A percentile compares a stretch with the other conserved stretches of the same genome.
These are phyloP conservation scores for Saccharomycopsis oosterbeekiorum DNA, from an alignment of 805 yeast genomes.

Conservation along the genomic window DNA sequence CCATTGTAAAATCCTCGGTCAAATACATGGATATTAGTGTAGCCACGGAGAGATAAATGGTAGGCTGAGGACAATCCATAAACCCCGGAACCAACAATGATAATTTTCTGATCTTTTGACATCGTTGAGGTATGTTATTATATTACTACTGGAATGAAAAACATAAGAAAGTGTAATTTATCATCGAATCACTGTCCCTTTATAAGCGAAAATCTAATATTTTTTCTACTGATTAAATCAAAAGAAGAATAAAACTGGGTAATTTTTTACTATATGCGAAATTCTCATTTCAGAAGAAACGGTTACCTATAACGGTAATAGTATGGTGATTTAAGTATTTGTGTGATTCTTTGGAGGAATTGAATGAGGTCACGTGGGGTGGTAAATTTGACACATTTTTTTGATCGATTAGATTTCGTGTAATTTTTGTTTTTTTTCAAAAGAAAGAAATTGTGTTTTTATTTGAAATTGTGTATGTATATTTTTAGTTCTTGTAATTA, in stretches of 20 bases:
- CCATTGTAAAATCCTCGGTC: constrained; percentile 28
- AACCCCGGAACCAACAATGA: constrained; percentile 46
- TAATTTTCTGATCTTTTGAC: constrained; percentile 24
- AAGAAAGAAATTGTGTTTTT: no score
- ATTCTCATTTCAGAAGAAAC: background rate
- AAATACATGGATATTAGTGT: constrained; percentile 28
- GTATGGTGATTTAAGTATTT: background rate
- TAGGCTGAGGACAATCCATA: constrained; percentile 43
- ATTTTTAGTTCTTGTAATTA: no score
- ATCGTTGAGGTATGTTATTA: background rate
- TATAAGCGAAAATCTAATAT: background rate
- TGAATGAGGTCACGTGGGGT: background rate
- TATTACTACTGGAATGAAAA: background rate
- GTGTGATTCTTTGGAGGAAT: background rate
- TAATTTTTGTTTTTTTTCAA: no score
- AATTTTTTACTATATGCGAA: background rate
- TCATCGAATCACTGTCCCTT: background rate
- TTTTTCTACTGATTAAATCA: background rate
- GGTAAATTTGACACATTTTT: background rate
- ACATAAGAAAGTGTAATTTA: background rate
- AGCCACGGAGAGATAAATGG: constrained; percentile 31
- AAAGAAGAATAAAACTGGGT: background rate
- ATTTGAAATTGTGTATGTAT: no score
- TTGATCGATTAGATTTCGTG: no score
- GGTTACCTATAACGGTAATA: background rate